Evolutionary conservation across 768 basidiomycete species (phyloP).

Genomic region (Leccinum rimulosum): DNA sequence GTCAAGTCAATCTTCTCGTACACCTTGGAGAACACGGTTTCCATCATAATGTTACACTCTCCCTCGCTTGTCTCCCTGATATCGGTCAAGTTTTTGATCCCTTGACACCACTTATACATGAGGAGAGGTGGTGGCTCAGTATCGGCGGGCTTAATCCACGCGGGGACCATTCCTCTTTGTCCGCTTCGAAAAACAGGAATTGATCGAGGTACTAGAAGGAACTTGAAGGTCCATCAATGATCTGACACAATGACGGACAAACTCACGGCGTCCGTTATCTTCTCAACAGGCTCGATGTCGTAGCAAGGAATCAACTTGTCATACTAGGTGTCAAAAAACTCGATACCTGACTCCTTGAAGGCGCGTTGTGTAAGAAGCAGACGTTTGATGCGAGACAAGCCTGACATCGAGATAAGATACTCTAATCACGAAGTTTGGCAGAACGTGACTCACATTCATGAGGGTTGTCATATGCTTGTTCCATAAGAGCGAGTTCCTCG

Average conservation of each 20-base stretch:
- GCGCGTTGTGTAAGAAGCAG: conserved; percentile 94
- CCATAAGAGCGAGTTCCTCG: conserved; percentile 96
- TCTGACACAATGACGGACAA: neutral
- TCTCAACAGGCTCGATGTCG: conserved; percentile 99
- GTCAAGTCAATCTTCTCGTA: conserved; percentile 99
- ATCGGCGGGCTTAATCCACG: conserved; percentile 99
- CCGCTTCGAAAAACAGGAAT: conserved; percentile 98
- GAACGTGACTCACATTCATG: conserved; percentile 73
- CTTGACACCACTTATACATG: conserved; percentile 99
- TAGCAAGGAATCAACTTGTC: conserved; percentile 99
- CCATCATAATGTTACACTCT: conserved; percentile 98
- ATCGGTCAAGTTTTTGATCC: conserved; percentile 97
- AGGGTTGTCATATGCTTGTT: conserved; percentile 99
- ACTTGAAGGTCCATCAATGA: conserved; percentile 13
- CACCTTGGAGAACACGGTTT: conserved; percentile 95
- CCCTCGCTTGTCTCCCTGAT: conserved; percentile 99
- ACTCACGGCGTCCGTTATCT: conserved; percentile 95
- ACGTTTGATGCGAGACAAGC: conserved; percentile 96
- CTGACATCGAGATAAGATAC: conserved; percentile 32
- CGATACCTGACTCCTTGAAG: conserved; percentile 97
- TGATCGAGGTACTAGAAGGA: conserved; percentile 81
- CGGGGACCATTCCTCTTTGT: conserved; percentile 97
- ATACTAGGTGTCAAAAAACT: conserved; percentile 89
- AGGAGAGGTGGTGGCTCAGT: conserved; percentile 95
- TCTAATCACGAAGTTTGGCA: neutral